Evolutionary conservation across 768 basidiomycete genomes (phyloP), one percentile per base, ranked within the genome.

Genomic region (Lentinula sp.): DNA sequence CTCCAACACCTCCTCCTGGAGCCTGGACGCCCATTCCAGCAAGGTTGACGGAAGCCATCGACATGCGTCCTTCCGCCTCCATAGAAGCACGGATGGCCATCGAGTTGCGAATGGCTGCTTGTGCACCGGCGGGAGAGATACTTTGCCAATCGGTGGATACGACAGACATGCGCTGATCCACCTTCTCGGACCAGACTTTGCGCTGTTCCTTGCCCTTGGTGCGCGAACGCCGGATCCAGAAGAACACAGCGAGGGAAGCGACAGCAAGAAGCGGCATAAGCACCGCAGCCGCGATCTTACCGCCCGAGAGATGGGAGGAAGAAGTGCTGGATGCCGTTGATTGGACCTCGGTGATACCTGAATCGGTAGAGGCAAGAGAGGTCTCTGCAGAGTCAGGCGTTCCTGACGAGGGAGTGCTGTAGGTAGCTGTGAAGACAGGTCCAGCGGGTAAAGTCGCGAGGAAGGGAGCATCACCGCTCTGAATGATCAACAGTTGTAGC

Each of bases 151-250:
- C 88, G 18, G 80, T 74, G 5, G 85, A 86, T 65, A 92, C 89
- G 53, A 87, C 89, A 2, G 85, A 87, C 91, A 93, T 92, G 70
- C 91, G 87, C 71, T 84, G 85, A 75, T 93, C 91, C 70, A 93
- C 71, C 9, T 77, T 81, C 69, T 85, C 79, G 43, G 80, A 84
- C 78, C 83, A 93, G 21, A 78, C 77, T 70, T 75, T 79, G 67
- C 82, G 78, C 69, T 87, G 79, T 32, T 80, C 76, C 60, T 73
- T 74, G 54, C 77, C 76, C 63, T 73, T 80, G 34, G 71, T 66
- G 61, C 91, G 84, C 55, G 71, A 81, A 61, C 75, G 72, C 68
- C 72, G 81, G 75, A 93, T 69, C 71, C 84, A 90, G 0, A 74
- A 67, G 10, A 70, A 75, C 39, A 77, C 62, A 45, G 73, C 74